Percentiles rank a stretch among this genome's conserved stretches.
phyloP scores from a whole-genome alignment of 768 basidiomycete species.

The Boletus reticuloceps region DNA sequence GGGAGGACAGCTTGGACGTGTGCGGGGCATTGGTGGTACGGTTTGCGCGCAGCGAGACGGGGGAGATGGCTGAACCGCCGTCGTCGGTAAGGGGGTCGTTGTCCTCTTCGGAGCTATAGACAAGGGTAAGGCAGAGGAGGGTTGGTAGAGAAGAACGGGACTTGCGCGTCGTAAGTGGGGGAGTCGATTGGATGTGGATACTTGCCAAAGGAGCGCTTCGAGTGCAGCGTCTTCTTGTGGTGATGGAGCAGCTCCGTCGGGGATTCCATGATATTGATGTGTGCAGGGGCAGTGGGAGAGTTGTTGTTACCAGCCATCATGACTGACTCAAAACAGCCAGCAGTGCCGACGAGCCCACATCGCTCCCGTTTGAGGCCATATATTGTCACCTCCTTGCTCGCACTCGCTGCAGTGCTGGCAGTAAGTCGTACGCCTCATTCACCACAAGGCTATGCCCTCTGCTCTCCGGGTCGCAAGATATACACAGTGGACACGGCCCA shows the following conservation, averaged over 20 bases:
- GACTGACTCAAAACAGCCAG: neutral
- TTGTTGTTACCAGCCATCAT: neutral
- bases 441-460: conserved; percentile 50
- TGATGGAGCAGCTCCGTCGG: conserved; percentile 20
- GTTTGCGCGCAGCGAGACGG: conserved; percentile 25
- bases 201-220: conserved; percentile 70
- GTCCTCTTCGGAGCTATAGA: conserved; percentile 75
- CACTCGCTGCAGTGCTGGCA: conserved; percentile 1
- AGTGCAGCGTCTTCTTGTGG: conserved; percentile 34
- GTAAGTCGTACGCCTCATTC: neutral
- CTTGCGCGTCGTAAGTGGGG: conserved; percentile 74
- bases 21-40: conserved; percentile 30
- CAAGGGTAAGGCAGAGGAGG: conserved; percentile 13
- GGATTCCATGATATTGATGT: conserved; percentile 14
- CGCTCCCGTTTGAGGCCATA: neutral
- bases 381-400: conserved; percentile 8
- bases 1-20: conserved; percentile 20
- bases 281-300: neutral
- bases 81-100: conserved; percentile 86
- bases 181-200: conserved; percentile 62
- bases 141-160: conserved; percentile 5
- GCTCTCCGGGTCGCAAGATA: conserved; percentile 48
- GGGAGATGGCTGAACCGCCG: conserved; percentile 51
- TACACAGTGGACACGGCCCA: conserved; percentile 64
- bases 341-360: neutral